Conservation (phyloP, 2,329 filamentous ascomycete species). For the Juglanconis sp. region DNA sequence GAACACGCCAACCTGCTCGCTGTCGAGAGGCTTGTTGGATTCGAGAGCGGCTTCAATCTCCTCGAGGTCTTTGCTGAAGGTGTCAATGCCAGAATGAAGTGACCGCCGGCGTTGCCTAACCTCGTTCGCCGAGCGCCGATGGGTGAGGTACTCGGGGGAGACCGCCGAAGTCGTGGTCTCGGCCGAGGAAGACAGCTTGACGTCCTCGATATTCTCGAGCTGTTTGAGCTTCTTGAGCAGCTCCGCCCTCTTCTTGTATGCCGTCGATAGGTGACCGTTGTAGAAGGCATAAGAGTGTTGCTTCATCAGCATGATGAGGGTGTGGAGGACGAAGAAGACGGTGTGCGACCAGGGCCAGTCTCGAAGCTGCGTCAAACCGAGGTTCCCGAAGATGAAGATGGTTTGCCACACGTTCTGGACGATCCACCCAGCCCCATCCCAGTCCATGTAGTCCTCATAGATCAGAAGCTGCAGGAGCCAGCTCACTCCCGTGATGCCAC, state of each 20-base stretch:
- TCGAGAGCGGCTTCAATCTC: slow-evolving; percentile 61
- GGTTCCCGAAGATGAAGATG: slow-evolving; percentile 56
- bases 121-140: slow-evolving; percentile 37
- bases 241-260: slow-evolving; percentile 48
- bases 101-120: slow-evolving; percentile 41
- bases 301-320: slow-evolving; percentile 77
- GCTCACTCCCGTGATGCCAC: slow-evolving; percentile 60
- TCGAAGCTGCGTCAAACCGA: slow-evolving; percentile 65
- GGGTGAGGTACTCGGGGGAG: slow-evolving; percentile 43
- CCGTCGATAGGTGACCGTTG: slow-evolving; percentile 67
- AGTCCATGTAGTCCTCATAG: slow-evolving; percentile 57
- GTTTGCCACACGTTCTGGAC: slow-evolving; percentile 73
- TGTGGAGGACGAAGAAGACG: slow-evolving; percentile 70
- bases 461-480: slow-evolving; percentile 63
- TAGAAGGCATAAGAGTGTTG: slow-evolving; percentile 78
- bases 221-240: slow-evolving; percentile 51
- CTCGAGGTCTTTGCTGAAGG: slow-evolving; percentile 48
- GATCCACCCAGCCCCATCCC: slow-evolving; percentile 69
- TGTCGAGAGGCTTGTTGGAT: slow-evolving; percentile 55
- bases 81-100: slow-evolving; percentile 26
- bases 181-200: slow-evolving; percentile 36
- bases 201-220: slow-evolving; percentile 51
- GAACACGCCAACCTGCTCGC: slow-evolving; percentile 62
- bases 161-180: slow-evolving; percentile 40
- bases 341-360: slow-evolving; percentile 84